Conservation (phyloP, 495 filamentous ascomycete species). For the Aspergillus wentii region DNA sequence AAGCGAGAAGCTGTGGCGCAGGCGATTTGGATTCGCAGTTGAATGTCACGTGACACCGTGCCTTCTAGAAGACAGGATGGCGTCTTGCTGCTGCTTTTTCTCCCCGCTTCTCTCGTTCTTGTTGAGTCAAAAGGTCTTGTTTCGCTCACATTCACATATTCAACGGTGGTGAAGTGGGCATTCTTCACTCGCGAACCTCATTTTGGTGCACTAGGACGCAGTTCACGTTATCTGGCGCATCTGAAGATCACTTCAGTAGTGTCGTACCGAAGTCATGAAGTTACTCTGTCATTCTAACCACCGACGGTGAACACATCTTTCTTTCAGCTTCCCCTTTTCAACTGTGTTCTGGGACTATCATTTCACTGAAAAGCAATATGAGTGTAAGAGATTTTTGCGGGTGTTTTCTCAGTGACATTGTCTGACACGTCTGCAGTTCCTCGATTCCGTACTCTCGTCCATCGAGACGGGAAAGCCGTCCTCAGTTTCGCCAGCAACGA, state of each 20-base stretch:
- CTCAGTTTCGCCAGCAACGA: conserved; percentile 19
- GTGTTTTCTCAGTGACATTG: conserved; percentile 1
- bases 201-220: conserved; percentile 1
- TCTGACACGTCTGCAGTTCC: conserved; percentile 40
- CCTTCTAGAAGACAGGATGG: conserved; percentile 23
- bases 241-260: conserved; percentile 19
- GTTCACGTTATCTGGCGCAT: conserved; percentile 12
- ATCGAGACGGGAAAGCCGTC: conserved; percentile 43
- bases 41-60: conserved; percentile 25
- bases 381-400: conserved; percentile 34
- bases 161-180: neutral
- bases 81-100: conserved; percentile 8
- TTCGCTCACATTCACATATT: neutral
- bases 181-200: neutral
- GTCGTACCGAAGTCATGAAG: conserved; percentile 44
- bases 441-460: conserved; percentile 54
- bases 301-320: conserved; percentile 34
- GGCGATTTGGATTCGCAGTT: conserved; percentile 3
- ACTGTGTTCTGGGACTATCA: neutral
- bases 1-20: conserved; percentile 36
- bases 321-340: conserved; percentile 8
- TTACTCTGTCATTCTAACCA: conserved; percentile 39
- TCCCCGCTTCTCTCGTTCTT: conserved; percentile 1
- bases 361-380: conserved; percentile 26
- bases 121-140: too few species aligned